phyloP scores from a whole-genome alignment of 2,329 filamentous ascomycete genomes.

The Aspergillus puulaauensis region DNA sequence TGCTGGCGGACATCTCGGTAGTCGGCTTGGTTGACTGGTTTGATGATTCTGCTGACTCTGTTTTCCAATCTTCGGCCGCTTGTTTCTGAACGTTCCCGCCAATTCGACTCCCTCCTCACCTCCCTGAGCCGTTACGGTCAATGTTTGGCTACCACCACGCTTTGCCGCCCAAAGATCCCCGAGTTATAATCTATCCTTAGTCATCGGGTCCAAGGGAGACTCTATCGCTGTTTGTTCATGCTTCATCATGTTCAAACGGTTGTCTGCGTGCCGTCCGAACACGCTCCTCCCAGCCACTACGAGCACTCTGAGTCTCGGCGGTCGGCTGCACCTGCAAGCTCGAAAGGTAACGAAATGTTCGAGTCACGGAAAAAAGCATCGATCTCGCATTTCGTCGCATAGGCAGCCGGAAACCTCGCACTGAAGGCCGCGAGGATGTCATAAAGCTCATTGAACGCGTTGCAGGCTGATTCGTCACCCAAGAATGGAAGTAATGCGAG shows the following conservation, averaged over 20 bases:
- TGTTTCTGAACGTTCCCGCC: not conserved
- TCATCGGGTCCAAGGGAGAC: not conserved
- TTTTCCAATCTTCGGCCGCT: not conserved
- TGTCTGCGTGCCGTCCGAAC: not conserved
- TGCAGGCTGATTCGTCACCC: slow-evolving; percentile 20
- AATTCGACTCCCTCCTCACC: not conserved
- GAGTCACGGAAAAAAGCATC: slow-evolving; percentile 15
- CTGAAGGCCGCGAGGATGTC: slow-evolving; percentile 26
- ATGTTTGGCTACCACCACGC: not conserved
- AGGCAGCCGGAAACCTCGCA: slow-evolving; percentile 22
- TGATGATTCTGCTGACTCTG: not conserved
- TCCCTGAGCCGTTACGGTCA: not conserved
- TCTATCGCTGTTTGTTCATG: not conserved
- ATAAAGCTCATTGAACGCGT: slow-evolving; percentile 30
- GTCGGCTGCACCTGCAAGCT: slow-evolving; percentile 23
- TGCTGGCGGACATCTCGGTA: not conserved
- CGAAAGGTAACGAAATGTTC: slow-evolving; percentile 20
- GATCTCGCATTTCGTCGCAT: slow-evolving; percentile 24
- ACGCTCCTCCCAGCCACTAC: slow-evolving; percentile 2
- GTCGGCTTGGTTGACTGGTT: not conserved
- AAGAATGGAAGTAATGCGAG: slow-evolving; percentile 21
- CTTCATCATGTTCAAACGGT: not conserved
- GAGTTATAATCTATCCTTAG: not conserved
- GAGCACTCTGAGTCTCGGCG: slow-evolving; percentile 15
- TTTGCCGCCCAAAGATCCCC: not conserved